phyloP scores from a whole-genome alignment of 129 eudicot species.

The Sambucus nigra region DNA sequence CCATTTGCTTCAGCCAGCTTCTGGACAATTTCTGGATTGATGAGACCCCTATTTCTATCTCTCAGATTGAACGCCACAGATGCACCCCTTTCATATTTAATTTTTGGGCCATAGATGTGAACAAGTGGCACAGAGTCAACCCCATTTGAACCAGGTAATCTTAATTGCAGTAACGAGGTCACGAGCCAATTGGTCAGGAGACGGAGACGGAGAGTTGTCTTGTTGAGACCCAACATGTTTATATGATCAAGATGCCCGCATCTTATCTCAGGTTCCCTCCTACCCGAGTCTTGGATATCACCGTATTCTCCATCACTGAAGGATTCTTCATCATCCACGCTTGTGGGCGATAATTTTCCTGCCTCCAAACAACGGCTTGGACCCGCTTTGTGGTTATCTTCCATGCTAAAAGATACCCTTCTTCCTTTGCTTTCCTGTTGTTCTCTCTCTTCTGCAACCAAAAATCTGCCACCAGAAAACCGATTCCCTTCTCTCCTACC shows the following conservation, averaged over 20 bases:
- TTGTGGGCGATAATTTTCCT: constrained; percentile 36
- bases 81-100: constrained; percentile 93
- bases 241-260: constrained; percentile 96
- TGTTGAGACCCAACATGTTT: constrained; percentile 85
- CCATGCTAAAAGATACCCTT: constrained; percentile 74
- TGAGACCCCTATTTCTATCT: constrained; percentile 55
- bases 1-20: constrained; percentile 77
- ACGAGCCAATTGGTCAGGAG: constrained; percentile 96
- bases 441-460: constrained; percentile 67
- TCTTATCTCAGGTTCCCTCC: constrained; percentile 86
- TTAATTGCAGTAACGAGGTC: constrained; percentile 79
- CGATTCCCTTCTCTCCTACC: constrained; percentile 83
- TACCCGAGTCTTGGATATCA: constrained; percentile 57
- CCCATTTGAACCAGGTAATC: constrained; percentile 53
- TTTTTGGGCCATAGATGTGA: constrained; percentile 92
- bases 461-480: constrained; percentile 60
- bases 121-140: constrained; percentile 46
- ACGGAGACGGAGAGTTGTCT: constrained; percentile 77
- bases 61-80: constrained; percentile 86
- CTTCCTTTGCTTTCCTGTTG: constrained; percentile 51
- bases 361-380: constrained; percentile 34
- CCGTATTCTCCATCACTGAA: constrained; percentile 67
- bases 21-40: constrained; percentile 78
- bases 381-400: constrained; percentile 41
- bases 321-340: constrained; percentile 69